Conservation (phyloP, 768 basidiomycete species). For the Dictyophora rubrovolvata region DNA sequence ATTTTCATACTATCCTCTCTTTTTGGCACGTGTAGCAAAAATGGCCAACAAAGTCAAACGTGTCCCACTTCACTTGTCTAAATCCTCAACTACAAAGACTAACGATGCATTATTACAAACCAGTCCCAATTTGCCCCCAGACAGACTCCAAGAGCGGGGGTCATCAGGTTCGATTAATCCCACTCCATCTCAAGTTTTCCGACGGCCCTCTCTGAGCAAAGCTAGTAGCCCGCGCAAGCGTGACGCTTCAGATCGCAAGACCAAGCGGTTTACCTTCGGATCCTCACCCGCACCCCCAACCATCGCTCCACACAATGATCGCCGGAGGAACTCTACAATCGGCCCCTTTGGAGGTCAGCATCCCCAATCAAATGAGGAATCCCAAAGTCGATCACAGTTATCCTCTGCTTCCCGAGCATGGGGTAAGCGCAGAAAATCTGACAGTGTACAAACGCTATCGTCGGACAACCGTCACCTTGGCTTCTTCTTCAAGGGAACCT, state of each 20-base stretch:
- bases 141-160: background rate
- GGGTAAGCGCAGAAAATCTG: background rate
- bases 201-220: background rate
- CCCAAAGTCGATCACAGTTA: background rate
- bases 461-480: background rate
- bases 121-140: background rate
- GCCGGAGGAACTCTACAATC: background rate
- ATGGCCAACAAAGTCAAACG: slow-evolving; percentile 4
- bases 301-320: slow-evolving; percentile 7
- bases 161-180: background rate
- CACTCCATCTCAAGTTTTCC: background rate
- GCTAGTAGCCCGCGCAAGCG: background rate
- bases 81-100: background rate
- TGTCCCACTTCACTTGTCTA: background rate
- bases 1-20: background rate
- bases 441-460: background rate
- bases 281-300: slow-evolving; percentile 43
- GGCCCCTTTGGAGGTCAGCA: background rate
- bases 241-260: slow-evolving; percentile 22
- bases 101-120: background rate
- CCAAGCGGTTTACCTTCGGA: slow-evolving; percentile 30
- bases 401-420: background rate
- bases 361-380: background rate
- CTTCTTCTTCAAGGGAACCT: background rate
- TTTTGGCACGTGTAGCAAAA: background rate